Percentiles rank a stretch among this genome's conserved stretches.
These are phyloP conservation scores for Parsonsia alboflavescens DNA, from an alignment of 257 asterid species.

Conservation along the genomic window DNA sequence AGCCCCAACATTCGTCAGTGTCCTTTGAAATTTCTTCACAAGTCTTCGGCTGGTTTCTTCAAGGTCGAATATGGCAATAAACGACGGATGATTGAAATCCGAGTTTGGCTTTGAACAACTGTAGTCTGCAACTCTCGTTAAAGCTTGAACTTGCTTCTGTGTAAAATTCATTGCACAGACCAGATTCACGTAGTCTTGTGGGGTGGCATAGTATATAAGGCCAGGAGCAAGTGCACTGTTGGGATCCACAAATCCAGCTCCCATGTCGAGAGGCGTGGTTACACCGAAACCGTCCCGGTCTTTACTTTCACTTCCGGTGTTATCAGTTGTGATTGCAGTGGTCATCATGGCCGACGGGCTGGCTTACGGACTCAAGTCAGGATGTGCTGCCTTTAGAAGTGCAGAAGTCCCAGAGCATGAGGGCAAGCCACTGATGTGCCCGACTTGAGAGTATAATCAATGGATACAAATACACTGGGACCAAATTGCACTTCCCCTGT, in stretches of 20 bases:
- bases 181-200: constrained; percentile 46
- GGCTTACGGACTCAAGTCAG: constrained; percentile 23
- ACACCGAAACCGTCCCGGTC: background rate
- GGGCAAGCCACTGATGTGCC: constrained; percentile 27
- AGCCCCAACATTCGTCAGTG: constrained; percentile 39
- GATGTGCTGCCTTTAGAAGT: constrained; percentile 20
- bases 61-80: constrained; percentile 25
- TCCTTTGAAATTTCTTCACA: constrained; percentile 27
- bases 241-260: constrained; percentile 55
- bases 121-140: constrained; percentile 27
- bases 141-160: constrained; percentile 26
- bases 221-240: constrained; percentile 54
- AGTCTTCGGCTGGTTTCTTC: background rate
- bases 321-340: constrained; percentile 17
- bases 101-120: constrained; percentile 37
- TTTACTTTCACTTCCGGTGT: constrained; percentile 16
- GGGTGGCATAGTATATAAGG: constrained; percentile 37
- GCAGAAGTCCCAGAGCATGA: constrained; percentile 22
- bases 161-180: constrained; percentile 46
- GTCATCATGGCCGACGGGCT: constrained; percentile 24
- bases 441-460: background rate
- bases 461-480: background rate
- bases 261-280: constrained; percentile 23
- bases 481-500: background rate
- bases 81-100: constrained; percentile 51